A percentile compares a stretch with the other conserved stretches of the same genome.
These are phyloP conservation scores for Ceratocystis harringtonii DNA, from an alignment of 2,329 filamentous ascomycete genomes.

Conservation along the genomic window DNA sequence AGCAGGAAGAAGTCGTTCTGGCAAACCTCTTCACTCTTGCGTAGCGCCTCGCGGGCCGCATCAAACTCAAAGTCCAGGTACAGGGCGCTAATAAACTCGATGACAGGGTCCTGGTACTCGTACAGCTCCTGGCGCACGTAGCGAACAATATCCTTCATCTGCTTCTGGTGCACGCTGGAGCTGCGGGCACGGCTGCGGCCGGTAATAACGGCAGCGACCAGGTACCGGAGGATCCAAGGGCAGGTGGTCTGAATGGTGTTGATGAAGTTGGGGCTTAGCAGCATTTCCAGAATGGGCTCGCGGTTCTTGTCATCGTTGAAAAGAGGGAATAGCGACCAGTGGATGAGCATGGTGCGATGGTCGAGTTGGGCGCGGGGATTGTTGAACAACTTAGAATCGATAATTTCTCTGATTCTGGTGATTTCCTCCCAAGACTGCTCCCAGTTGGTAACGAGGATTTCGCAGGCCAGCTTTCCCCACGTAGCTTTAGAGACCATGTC, in stretches of 20 bases:
- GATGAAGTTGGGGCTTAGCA: conserved; percentile 95
- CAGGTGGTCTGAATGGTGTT: conserved; percentile 98
- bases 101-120: conserved; percentile 92
- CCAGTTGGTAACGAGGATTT: conserved; percentile 93
- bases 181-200: conserved; percentile 72
- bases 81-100: conserved; percentile 88
- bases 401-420: conserved; percentile 75
- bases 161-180: conserved; percentile 83
- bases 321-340: conserved; percentile 97
- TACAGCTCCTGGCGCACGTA: conserved; percentile 95
- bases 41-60: conserved; percentile 79
- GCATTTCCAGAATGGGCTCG: conserved; percentile 82
- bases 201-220: conserved; percentile 87
- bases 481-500: conserved; percentile 92
- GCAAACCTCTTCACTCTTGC: conserved; percentile 77
- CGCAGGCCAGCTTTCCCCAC: conserved; percentile 93
- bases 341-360: conserved; percentile 91
- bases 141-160: conserved; percentile 91
- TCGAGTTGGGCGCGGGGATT: conserved; percentile 91
- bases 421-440: conserved; percentile 84
- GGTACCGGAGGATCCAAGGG: conserved; percentile 91
- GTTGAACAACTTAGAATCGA: conserved; percentile 90
- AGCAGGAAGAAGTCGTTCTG: conserved; percentile 92
- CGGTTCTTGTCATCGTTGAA: conserved; percentile 93
- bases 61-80: conserved; percentile 83